A percentile compares a stretch with the other conserved stretches of the same genome.
Conservation (phyloP, 176 grass and related monocot species). For the Zea luxurians region DNA sequence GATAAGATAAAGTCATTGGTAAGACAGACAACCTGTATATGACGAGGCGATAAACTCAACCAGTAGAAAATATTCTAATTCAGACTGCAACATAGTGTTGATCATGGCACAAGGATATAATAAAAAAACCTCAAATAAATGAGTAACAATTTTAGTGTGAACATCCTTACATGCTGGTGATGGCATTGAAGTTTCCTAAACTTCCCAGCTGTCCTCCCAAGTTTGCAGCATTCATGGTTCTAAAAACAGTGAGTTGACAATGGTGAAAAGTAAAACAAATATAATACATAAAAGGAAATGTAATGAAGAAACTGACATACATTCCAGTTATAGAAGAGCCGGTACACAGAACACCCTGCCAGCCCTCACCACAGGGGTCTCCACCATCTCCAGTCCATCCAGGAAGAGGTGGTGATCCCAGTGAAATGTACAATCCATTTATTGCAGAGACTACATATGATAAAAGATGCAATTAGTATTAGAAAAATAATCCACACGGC, state of each 20-base stretch:
- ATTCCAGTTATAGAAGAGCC: constrained; percentile 76
- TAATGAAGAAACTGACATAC: constrained; percentile 64
- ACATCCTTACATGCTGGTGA: constrained; percentile 71
- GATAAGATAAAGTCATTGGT: constrained; percentile 1
- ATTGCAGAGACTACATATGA: constrained; percentile 67
- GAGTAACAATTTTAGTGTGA: constrained; percentile 1
- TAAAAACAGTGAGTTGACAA: constrained; percentile 43
- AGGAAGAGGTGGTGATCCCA: constrained; percentile 84
- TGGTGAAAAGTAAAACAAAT: constrained; percentile 20
- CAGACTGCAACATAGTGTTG: neutral
- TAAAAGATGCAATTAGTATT: constrained; percentile 28
- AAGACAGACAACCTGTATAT: neutral
- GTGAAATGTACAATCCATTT: constrained; percentile 64
- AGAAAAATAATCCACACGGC: neutral
- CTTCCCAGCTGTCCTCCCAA: constrained; percentile 81
- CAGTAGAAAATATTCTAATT: constrained; percentile 1
- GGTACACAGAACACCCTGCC: constrained; percentile 84
- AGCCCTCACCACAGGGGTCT: constrained; percentile 73
- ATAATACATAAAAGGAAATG: constrained; percentile 2
- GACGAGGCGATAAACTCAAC: neutral
- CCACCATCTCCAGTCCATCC: constrained; percentile 82
- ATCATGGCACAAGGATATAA: constrained; percentile 17
- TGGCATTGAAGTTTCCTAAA: constrained; percentile 82
- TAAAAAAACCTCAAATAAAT: neutral
- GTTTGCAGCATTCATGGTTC: constrained; percentile 88